Evolutionary conservation across 2,329 filamentous ascomycete genomes (phyloP).

Genomic region (Xylaria sp.): DNA sequence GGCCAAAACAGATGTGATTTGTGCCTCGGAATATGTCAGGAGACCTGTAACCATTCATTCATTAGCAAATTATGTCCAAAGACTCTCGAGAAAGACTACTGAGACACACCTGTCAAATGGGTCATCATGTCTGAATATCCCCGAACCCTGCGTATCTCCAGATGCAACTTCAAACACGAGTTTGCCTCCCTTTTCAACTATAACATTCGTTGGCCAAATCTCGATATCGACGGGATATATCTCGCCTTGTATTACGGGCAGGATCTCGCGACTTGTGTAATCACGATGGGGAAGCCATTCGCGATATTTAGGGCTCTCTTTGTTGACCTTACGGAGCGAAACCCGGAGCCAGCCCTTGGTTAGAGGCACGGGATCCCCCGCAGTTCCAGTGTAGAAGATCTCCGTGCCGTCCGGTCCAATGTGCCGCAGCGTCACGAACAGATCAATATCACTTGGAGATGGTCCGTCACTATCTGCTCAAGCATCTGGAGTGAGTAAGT

Average conservation of each 20-base stretch:
- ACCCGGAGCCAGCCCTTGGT: conserved; percentile 73
- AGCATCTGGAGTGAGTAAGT: background rate
- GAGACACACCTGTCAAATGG: conserved; percentile 51
- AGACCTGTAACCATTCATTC: conserved; percentile 44
- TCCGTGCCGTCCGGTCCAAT: conserved; percentile 65
- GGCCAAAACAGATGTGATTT: conserved; percentile 61
- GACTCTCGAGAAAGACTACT: background rate
- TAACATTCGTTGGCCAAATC: conserved; percentile 72
- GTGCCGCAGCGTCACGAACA: conserved; percentile 72
- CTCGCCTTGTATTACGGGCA: conserved; percentile 63
- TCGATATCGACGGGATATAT: conserved; percentile 71
- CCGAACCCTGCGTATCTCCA: conserved; percentile 63
- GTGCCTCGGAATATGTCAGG: conserved; percentile 55
- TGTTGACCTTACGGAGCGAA: conserved; percentile 65
- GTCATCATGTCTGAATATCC: conserved; percentile 59
- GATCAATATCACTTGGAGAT: conserved; percentile 65
- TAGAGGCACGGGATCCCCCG: conserved; percentile 71
- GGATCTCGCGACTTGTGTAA: conserved; percentile 64
- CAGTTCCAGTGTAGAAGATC: conserved; percentile 73
- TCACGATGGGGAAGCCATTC: conserved; percentile 67
- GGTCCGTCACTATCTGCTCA: conserved; percentile 47
- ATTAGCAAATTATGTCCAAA: background rate
- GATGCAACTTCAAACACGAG: conserved; percentile 60
- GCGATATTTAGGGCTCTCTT: conserved; percentile 61
- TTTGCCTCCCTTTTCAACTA: conserved; percentile 60